phyloP scores from a whole-genome alignment of 2,329 filamentous ascomycete species.

The Cytospora leucostoma region DNA sequence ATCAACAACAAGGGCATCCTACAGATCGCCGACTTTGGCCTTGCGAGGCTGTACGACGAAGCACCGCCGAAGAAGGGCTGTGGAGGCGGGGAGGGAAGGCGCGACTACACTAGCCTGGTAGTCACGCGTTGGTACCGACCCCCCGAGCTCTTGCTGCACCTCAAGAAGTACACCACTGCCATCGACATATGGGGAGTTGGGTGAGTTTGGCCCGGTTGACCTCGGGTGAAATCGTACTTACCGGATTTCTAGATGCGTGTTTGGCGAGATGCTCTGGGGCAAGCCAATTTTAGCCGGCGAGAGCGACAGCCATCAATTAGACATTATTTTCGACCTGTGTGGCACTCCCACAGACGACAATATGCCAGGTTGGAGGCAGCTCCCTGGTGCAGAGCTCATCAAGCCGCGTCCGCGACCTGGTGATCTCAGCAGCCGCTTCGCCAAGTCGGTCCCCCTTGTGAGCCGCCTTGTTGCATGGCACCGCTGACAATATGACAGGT shows the following conservation, averaged over 20 bases:
- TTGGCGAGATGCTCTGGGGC: conserved; percentile 94
- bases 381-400: conserved; percentile 80
- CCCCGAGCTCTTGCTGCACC: conserved; percentile 84
- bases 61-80: conserved; percentile 72
- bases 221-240: conserved; percentile 29
- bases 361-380: conserved; percentile 86
- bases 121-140: conserved; percentile 97
- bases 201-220: conserved; percentile 50
- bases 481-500: conserved; percentile 43
- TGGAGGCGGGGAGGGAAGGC: conserved; percentile 79
- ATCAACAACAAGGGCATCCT: conserved; percentile 93
- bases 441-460: conserved; percentile 53
- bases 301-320: conserved; percentile 84
- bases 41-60: conserved; percentile 92
- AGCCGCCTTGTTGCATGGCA: not conserved
- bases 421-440: conserved; percentile 73
- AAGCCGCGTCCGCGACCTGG: conserved; percentile 62
- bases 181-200: conserved; percentile 99
- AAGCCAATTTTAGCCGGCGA: conserved; percentile 91
- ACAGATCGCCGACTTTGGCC: conserved; percentile 95
- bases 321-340: conserved; percentile 91
- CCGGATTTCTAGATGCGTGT: conserved; percentile 71
- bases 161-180: conserved; percentile 91
- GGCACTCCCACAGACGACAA: conserved; percentile 85
- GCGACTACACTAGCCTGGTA: conserved; percentile 95